Evolutionary conservation across 805 yeast genomes (phyloP).

Genomic region (Wickerhamomyces bovis): DNA sequence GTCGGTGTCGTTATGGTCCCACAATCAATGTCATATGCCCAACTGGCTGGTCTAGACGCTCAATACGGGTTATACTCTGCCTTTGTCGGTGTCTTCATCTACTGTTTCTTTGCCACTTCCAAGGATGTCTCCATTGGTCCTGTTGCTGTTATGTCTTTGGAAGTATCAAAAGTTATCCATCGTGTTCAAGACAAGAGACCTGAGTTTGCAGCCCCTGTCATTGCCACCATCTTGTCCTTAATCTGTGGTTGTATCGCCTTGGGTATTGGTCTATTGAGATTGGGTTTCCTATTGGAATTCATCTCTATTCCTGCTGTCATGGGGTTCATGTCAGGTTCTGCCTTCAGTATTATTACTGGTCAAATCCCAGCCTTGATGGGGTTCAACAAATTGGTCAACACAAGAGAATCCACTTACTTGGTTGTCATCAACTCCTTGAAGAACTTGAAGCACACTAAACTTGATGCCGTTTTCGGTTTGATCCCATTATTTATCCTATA

Average conservation of each 20-base stretch:
- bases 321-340: constrained; percentile 95
- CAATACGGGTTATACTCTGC: constrained; percentile 89
- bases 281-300: constrained; percentile 84
- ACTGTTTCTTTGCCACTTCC: constrained; percentile 89
- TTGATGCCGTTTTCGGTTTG: constrained; percentile 88
- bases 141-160: constrained; percentile 91
- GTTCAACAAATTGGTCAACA: constrained; percentile 55
- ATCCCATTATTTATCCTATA: constrained; percentile 68
- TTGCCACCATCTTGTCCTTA: constrained; percentile 75
- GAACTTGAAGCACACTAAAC: constrained; percentile 57
- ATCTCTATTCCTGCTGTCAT: constrained; percentile 88
- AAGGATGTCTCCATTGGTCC: constrained; percentile 96
- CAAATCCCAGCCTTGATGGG: constrained; percentile 89
- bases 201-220: constrained; percentile 50
- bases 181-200: constrained; percentile 51
- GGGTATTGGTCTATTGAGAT: constrained; percentile 74
- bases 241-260: constrained; percentile 82
- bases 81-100: constrained; percentile 83
- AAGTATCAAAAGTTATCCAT: constrained; percentile 72
- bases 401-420: constrained; percentile 62
- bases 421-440: constrained; percentile 70
- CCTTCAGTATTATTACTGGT: constrained; percentile 73
- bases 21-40: constrained; percentile 93
- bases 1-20: constrained; percentile 93
- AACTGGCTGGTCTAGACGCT: constrained; percentile 71